Evolutionary conservation across 163 green algal species (phyloP).

Genomic region (Scenedesmus sp.): DNA sequence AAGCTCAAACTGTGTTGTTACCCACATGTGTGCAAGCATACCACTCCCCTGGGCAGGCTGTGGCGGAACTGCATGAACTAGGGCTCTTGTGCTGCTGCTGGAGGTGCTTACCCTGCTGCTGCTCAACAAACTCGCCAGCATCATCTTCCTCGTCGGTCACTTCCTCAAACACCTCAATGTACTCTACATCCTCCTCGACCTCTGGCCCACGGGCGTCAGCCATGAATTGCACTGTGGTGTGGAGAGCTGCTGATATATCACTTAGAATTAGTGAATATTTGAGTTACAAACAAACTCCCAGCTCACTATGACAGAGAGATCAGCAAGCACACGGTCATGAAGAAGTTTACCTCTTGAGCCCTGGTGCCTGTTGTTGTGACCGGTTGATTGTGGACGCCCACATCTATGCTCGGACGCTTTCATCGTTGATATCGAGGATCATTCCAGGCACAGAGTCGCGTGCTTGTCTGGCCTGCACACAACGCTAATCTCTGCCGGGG

Average conservation of each 20-base stretch:
- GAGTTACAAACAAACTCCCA: background rate
- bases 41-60: background rate
- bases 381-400: background rate
- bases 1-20: too few species aligned
- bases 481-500: background rate
- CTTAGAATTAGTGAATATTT: background rate
- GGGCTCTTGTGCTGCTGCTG: background rate
- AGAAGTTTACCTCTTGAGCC: background rate
- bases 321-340: background rate
- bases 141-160: constrained; percentile 36
- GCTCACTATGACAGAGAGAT: background rate
- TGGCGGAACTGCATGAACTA: background rate
- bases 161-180: constrained; percentile 42
- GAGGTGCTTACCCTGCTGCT: constrained; percentile 1
- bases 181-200: constrained; percentile 10
- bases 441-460: background rate
- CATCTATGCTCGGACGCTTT: background rate
- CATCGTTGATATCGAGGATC: background rate
- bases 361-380: background rate
- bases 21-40: background rate
- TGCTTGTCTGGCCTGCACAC: background rate
- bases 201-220: background rate
- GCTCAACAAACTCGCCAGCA: background rate
- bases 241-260: background rate
- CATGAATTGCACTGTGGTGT: background rate